A percentile compares a stretch with the other conserved stretches of the same genome.
These are phyloP conservation scores for Flueggea neowawraea DNA, from an alignment of 441 rosid genomes.

Conservation along the genomic window DNA sequence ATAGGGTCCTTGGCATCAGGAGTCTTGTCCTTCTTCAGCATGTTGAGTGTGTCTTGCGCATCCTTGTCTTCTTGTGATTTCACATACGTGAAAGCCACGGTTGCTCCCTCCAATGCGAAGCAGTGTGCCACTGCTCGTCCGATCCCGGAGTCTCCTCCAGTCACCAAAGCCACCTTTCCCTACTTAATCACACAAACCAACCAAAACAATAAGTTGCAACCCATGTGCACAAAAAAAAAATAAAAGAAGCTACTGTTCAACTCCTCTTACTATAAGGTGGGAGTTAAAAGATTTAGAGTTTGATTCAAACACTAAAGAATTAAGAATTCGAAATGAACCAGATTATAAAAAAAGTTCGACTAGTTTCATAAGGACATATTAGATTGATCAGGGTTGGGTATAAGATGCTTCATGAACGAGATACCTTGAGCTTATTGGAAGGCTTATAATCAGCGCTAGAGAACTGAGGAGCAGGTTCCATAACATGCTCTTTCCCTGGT, in stretches of 20 bases:
- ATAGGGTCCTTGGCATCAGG: conserved; percentile 58
- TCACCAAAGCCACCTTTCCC: conserved; percentile 76
- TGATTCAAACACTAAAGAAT: too few species aligned
- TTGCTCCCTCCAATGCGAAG: conserved; percentile 64
- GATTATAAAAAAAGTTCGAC: too few species aligned
- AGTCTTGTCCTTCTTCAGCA: conserved; percentile 48
- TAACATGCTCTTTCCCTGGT: conserved; percentile 64
- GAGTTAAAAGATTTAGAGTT: too few species aligned
- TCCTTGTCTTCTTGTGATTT: conserved; percentile 64
- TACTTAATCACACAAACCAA: conserved; percentile 8
- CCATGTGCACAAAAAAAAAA: too few species aligned
- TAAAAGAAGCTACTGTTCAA: too few species aligned
- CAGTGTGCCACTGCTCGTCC: conserved; percentile 58
- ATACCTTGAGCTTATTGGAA: conserved; percentile 62
- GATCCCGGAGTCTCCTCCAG: conserved; percentile 84
- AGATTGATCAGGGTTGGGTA: too few species aligned
- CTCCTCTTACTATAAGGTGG: too few species aligned
- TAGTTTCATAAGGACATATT: too few species aligned
- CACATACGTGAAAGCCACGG: conserved; percentile 68
- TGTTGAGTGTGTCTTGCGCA: conserved; percentile 48
- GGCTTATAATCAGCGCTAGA: conserved; percentile 47
- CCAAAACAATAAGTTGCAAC: too few species aligned
- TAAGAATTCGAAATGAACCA: too few species aligned
- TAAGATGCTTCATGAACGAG: not conserved
- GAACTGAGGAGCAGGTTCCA: conserved; percentile 75